Conservation (phyloP, 202 grass and related monocot species). For the Zoysia matrella region DNA sequence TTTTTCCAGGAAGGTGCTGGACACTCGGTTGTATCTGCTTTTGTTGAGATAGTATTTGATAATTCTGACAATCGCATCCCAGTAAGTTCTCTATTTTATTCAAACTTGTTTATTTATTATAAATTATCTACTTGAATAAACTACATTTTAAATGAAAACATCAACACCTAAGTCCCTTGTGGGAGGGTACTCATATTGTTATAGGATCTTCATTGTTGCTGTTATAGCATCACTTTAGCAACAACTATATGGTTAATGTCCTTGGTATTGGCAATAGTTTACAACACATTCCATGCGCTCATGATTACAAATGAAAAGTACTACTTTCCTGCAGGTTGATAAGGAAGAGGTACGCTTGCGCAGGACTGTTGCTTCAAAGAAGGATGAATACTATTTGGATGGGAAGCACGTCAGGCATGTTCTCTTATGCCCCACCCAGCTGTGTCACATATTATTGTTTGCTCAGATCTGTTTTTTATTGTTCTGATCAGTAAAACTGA, state of each 20-base stretch:
- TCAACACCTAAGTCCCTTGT: conserved; percentile 15
- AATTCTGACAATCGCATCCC: conserved; percentile 96
- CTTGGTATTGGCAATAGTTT: conserved; percentile 14
- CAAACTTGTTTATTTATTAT: conserved; percentile 9
- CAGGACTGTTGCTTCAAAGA: conserved; percentile 88
- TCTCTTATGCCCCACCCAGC: conserved; percentile 37
- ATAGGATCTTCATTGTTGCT: not conserved
- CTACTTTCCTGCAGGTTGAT: conserved; percentile 71
- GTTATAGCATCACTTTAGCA: not conserved
- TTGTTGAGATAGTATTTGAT: conserved; percentile 99
- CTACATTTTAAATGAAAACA: conserved; percentile 34
- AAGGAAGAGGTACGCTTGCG: conserved; percentile 95
- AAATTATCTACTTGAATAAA: conserved; percentile 16
- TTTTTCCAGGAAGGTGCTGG: conserved; percentile 93
- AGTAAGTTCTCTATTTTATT: conserved; percentile 61
- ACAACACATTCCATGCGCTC: not conserved
- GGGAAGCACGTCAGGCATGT: conserved; percentile 89
- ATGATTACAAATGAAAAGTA: conserved; percentile 28
- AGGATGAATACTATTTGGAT: conserved; percentile 98
- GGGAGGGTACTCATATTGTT: conserved; percentile 14
- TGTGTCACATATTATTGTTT: conserved; percentile 24
- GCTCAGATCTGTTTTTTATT: conserved; percentile 30
- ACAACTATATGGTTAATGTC: conserved; percentile 2
- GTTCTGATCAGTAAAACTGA: conserved; percentile 82
- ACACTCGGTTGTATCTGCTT: conserved; percentile 96